Conservation (phyloP, 305 asterid species). For the Fraxinus nigra region DNA sequence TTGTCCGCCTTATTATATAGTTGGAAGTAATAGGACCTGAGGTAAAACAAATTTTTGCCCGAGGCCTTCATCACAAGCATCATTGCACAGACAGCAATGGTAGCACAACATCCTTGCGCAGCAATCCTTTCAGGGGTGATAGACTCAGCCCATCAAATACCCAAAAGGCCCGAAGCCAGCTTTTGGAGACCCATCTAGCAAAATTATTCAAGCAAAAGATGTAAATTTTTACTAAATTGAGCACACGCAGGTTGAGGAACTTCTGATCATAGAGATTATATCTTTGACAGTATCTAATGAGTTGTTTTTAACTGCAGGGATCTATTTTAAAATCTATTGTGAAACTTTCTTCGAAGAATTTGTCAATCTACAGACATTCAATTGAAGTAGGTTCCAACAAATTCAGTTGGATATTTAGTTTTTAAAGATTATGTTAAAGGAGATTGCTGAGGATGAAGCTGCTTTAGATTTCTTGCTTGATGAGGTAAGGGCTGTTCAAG, state of each 20-base stretch:
- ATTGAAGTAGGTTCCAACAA: slow-evolving; percentile 58
- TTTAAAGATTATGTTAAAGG: slow-evolving; percentile 63
- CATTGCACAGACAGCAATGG: slow-evolving; percentile 51
- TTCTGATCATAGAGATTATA: background rate
- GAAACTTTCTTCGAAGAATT: slow-evolving; percentile 73
- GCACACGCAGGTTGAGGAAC: slow-evolving; percentile 45
- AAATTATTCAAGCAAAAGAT: slow-evolving; percentile 55
- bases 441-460: slow-evolving; percentile 81
- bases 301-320: slow-evolving; percentile 49
- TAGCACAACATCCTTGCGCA: slow-evolving; percentile 49
- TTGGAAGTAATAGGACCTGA: slow-evolving; percentile 31
- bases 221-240: slow-evolving; percentile 66
- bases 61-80: slow-evolving; percentile 53
- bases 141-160: slow-evolving; percentile 38
- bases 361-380: slow-evolving; percentile 45
- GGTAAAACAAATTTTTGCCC: slow-evolving; percentile 46
- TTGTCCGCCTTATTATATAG: slow-evolving; percentile 14
- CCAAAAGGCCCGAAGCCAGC: slow-evolving; percentile 75
- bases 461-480: slow-evolving; percentile 90
- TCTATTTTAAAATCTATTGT: slow-evolving; percentile 64
- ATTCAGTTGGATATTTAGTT: slow-evolving; percentile 68
- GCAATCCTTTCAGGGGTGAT: slow-evolving; percentile 43
- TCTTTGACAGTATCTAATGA: background rate
- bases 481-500: slow-evolving; percentile 48
- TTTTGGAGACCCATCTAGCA: slow-evolving; percentile 91